Evolutionary conservation across 2,329 filamentous ascomycete species (phyloP).

Genomic region (Colletotrichum australisinense): DNA sequence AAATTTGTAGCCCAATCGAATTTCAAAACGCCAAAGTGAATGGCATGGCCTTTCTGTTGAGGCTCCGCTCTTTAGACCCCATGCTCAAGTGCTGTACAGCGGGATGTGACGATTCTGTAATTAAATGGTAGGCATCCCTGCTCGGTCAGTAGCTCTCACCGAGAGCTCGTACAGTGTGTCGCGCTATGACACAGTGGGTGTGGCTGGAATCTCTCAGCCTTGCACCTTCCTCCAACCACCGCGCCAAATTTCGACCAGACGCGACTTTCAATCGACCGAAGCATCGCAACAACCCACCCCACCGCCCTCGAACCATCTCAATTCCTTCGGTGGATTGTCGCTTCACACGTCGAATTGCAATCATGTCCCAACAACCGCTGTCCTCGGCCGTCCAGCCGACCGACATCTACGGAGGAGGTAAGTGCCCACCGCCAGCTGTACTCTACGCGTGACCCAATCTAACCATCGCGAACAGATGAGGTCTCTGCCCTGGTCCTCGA

Average conservation of each 20-base stretch:
- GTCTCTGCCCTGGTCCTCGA: slow-evolving; percentile 97
- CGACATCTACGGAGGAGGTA: slow-evolving; percentile 74
- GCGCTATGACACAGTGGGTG: slow-evolving; percentile 26
- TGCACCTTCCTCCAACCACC: slow-evolving; percentile 34
- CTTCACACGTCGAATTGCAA: slow-evolving; percentile 32
- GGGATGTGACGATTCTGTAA: background rate
- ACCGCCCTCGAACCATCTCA: slow-evolving; percentile 6
- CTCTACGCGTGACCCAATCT: slow-evolving; percentile 15
- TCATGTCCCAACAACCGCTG: slow-evolving; percentile 68
- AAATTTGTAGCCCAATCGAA: background rate
- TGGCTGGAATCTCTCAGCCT: slow-evolving; percentile 37
- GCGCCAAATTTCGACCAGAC: slow-evolving; percentile 26
- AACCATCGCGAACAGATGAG: slow-evolving; percentile 74
- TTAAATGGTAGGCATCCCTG: background rate
- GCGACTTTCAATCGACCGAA: slow-evolving; percentile 25
- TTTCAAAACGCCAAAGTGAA: background rate
- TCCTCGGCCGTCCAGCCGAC: slow-evolving; percentile 68
- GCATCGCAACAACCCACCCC: slow-evolving; percentile 29
- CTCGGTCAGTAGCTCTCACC: slow-evolving; percentile 28
- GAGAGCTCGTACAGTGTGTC: slow-evolving; percentile 34
- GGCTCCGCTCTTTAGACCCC: background rate
- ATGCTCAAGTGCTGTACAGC: background rate
- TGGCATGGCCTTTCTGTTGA: background rate
- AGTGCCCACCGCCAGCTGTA: slow-evolving; percentile 32
- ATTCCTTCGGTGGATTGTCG: slow-evolving; percentile 20